Evolutionary conservation across 2,329 filamentous ascomycete genomes (phyloP).

Genomic region (Talaromyces sp.): DNA sequence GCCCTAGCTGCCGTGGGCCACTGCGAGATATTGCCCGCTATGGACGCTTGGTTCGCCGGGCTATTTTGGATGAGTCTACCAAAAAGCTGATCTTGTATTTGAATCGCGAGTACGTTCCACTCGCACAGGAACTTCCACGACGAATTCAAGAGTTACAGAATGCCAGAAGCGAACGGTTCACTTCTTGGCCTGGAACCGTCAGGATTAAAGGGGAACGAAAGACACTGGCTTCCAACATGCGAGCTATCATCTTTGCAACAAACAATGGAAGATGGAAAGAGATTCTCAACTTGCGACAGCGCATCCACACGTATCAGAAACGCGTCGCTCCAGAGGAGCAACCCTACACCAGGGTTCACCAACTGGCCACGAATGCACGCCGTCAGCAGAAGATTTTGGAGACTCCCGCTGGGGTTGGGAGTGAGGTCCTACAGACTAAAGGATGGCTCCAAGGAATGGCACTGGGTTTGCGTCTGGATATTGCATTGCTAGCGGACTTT

Average conservation of each 20-base stretch:
- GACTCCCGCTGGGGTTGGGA: slow-evolving; percentile 21
- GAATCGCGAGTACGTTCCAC: slow-evolving; percentile 38
- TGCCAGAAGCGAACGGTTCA: slow-evolving; percentile 18
- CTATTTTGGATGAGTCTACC: slow-evolving; percentile 57
- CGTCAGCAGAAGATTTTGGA: slow-evolving; percentile 22
- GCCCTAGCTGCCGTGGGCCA: slow-evolving; percentile 57
- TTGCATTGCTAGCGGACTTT: slow-evolving; percentile 45
- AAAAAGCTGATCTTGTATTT: slow-evolving; percentile 60
- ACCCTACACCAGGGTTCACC: slow-evolving; percentile 33
- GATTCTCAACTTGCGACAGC: slow-evolving; percentile 25
- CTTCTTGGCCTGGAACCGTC: not conserved
- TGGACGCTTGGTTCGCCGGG: slow-evolving; percentile 56
- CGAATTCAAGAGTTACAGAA: slow-evolving; percentile 25
- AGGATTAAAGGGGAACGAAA: not conserved
- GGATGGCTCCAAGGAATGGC: slow-evolving; percentile 38
- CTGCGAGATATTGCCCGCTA: slow-evolving; percentile 57
- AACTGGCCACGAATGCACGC: slow-evolving; percentile 31
- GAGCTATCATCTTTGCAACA: not conserved
- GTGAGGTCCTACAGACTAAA: slow-evolving; percentile 32
- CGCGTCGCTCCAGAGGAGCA: slow-evolving; percentile 36
- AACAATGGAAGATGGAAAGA: slow-evolving; percentile 17
- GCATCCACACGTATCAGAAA: slow-evolving; percentile 27
- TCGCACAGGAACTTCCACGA: slow-evolving; percentile 33
- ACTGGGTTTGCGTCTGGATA: slow-evolving; percentile 48
- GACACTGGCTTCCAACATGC: not conserved